Evolutionary conservation across 1,284 basidiomycete genomes (phyloP).

Genomic region (Rhodotorula sp.): DNA sequence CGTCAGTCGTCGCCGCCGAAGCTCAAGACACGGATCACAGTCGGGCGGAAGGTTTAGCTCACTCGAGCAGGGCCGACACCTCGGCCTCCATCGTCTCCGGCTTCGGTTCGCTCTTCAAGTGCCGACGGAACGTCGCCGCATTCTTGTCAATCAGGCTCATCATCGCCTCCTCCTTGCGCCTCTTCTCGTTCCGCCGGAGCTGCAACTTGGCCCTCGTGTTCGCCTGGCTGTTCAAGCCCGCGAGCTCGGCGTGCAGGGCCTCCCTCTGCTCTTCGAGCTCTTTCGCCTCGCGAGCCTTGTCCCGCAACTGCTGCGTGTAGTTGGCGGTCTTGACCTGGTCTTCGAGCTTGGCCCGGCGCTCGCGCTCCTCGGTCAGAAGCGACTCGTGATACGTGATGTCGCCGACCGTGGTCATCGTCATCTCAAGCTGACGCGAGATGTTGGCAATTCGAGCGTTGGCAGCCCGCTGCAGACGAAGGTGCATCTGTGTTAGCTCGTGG

Average conservation of each 20-base stretch:
- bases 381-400: conserved; percentile 55
- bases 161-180: conserved; percentile 64
- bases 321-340: conserved; percentile 61
- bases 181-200: conserved; percentile 68
- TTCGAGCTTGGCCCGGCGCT: conserved; percentile 60
- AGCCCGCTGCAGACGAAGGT: conserved; percentile 18
- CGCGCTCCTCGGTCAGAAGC: conserved; percentile 59
- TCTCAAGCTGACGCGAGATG: conserved; percentile 51
- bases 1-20: not conserved
- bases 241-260: conserved; percentile 67
- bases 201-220: conserved; percentile 78
- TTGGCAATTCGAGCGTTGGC: conserved; percentile 38
- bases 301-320: conserved; percentile 68
- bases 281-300: conserved; percentile 60
- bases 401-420: conserved; percentile 53
- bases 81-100: conserved; percentile 39
- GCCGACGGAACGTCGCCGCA: conserved; percentile 62
- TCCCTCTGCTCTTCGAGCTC: conserved; percentile 71
- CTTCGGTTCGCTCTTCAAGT: conserved; percentile 46
- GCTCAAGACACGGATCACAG: too few species aligned
- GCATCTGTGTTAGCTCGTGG: conserved; percentile 44
- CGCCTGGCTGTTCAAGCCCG: conserved; percentile 71
- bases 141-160: conserved; percentile 65
- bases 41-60: not conserved
- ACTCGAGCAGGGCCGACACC: conserved; percentile 34